Base-by-base conservation (phyloP, 176 grass and related monocot species). In the Saccharum spontaneum region DNA sequence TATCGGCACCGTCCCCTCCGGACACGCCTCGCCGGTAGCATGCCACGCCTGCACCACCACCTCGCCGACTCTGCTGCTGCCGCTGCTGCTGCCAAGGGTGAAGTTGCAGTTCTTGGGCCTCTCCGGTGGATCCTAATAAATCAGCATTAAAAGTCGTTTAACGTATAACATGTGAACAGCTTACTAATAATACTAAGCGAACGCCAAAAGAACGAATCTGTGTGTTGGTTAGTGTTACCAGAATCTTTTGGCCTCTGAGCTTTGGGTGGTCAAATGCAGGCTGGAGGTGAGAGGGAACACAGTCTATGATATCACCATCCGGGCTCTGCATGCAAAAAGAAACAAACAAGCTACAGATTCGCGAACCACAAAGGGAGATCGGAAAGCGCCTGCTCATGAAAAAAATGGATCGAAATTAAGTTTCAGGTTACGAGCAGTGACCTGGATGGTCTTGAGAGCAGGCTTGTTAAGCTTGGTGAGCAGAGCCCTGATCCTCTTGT, bases 241-340 rank as follows among this genome's bases (percentile, higher is more conserved):
- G 40, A 79, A 76, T 87, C 49, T 89, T 88, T 59, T 88, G 89
- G 0, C 82, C 94, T 67, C 74, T 90, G 64, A 90, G 46, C 70
- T 78, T 63, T 31, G 91, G 89, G 44, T 94, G 89, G 74, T 93
- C 91, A 72, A 97, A 94, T 41, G 94, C 89, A 20, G 91, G 91
- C 60, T 94, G 94, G 12, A 91, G 87, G 69, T 94, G 89, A 75
- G 75, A 90, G 20, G 78, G 89, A 18, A 97, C 89, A n/a, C 94
- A 97, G 45, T 97, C 94, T 71, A 97, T 91, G 30, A 85, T 41
- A 45, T 97, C 94, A 30, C 91, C 94, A 76, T 93, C 94, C 16
- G 89, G 85, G 68, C 94, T 94, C 94, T 97, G 87, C 41, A 28
- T 93, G 87, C 24, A 28, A 55, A 67, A 20, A 33, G 31, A 36